Evolutionary conservation across 2,329 filamentous ascomycete species (phyloP).

Genomic region (Zalaria obscura): DNA sequence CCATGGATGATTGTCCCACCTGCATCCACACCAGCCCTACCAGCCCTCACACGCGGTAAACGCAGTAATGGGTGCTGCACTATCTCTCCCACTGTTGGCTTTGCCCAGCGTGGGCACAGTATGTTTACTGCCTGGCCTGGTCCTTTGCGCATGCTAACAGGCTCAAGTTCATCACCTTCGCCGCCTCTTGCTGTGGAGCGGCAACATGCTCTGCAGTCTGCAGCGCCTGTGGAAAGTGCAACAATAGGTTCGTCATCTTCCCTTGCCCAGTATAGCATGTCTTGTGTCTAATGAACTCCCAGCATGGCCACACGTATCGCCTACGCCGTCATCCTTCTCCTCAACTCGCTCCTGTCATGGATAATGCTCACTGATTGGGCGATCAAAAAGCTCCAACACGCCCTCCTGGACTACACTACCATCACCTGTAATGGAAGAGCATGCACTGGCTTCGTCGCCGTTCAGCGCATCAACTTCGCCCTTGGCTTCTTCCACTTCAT

Average conservation of each 20-base stretch:
- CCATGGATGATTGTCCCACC: too few species aligned
- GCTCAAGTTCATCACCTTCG: conserved; percentile 57
- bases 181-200: conserved; percentile 86
- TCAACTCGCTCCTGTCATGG: conserved; percentile 97
- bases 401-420: conserved; percentile 90
- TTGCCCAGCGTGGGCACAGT: conserved; percentile 78
- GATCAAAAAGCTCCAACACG: conserved; percentile 82
- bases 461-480: conserved; percentile 95
- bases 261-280: too few species aligned
- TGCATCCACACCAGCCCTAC: too few species aligned
- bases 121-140: conserved; percentile 25
- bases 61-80: conserved; percentile 66
- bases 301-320: conserved; percentile 95
- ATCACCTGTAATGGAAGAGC: conserved; percentile 83
- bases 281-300: conserved; percentile 8
- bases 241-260: conserved; percentile 37
- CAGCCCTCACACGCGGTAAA: too few species aligned
- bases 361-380: conserved; percentile 99
- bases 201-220: conserved; percentile 94
- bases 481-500: conserved; percentile 87
- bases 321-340: conserved; percentile 65
- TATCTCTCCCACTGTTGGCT: conserved; percentile 80
- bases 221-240: conserved; percentile 90
- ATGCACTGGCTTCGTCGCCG: conserved; percentile 90
- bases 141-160: conserved; percentile 7